Percentiles rank a stretch among this genome's conserved stretches.
These are phyloP conservation scores for Eucalyptus curtisii DNA, from an alignment of 345 rosid genomes.

Conservation along the genomic window DNA sequence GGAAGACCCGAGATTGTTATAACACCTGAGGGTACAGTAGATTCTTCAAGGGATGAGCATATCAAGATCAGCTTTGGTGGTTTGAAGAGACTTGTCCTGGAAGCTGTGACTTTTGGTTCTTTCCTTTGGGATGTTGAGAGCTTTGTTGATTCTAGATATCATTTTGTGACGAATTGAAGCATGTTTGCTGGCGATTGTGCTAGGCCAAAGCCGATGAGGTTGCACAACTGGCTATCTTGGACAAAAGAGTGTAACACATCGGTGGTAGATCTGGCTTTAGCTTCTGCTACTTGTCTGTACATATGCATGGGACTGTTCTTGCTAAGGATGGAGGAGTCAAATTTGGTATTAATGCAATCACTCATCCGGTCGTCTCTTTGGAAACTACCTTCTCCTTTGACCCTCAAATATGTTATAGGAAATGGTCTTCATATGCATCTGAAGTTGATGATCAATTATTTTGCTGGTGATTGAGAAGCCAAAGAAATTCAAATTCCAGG, in stretches of 20 bases:
- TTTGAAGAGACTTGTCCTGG: conserved; percentile 85
- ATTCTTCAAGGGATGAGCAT: conserved; percentile 62
- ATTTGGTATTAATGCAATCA: neutral
- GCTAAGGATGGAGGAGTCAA: neutral
- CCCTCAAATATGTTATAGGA: neutral
- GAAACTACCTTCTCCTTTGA: neutral
- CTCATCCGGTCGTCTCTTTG: neutral
- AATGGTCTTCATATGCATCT: neutral
- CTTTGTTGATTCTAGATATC: conserved; percentile 91
- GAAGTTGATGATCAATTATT: neutral
- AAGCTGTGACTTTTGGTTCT: conserved; percentile 95
- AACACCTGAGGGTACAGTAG: conserved; percentile 54
- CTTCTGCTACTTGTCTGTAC: neutral
- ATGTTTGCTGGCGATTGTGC: neutral
- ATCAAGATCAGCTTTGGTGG: conserved; percentile 83
- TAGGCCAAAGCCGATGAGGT: neutral
- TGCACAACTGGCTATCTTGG: neutral
- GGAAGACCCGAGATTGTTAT: conserved; percentile 80
- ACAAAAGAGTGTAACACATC: neutral
- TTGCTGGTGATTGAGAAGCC: neutral
- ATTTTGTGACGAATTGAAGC: conserved; percentile 55
- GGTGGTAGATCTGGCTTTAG: neutral
- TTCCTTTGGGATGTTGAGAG: conserved; percentile 98
- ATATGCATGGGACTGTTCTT: neutral
- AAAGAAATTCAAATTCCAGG: neutral